Evolutionary conservation across 2,329 filamentous ascomycete species (phyloP).

Genomic region (Leptographium lundbergii): DNA sequence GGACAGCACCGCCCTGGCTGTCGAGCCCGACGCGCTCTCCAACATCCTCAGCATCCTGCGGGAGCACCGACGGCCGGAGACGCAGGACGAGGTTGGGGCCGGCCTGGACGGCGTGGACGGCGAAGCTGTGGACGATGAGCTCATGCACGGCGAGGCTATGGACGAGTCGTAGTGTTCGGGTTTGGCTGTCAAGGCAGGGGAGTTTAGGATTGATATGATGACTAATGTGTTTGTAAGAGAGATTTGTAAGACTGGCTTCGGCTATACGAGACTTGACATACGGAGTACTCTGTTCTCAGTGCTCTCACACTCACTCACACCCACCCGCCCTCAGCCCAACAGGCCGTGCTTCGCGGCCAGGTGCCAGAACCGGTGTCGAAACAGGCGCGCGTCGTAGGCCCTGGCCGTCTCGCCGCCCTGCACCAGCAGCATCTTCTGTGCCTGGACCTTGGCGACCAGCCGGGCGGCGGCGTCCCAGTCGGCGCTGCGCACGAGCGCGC

Average conservation of each 20-base stretch:
- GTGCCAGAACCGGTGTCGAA: slow-evolving; percentile 38
- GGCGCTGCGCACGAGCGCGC: slow-evolving; percentile 13
- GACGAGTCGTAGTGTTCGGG: slow-evolving; percentile 14
- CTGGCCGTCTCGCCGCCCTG: neutral
- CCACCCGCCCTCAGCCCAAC: slow-evolving; percentile 12
- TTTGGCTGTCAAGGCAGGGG: neutral
- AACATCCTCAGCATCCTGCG: slow-evolving; percentile 12
- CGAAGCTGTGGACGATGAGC: slow-evolving; percentile 18
- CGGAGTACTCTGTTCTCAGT: too few relatives aligned
- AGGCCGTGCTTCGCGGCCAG: slow-evolving; percentile 28
- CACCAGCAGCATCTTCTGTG: slow-evolving; percentile 10
- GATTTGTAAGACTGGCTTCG: too few relatives aligned
- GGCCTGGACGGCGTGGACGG: neutral
- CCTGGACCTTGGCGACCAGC: slow-evolving; percentile 16
- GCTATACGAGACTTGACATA: too few relatives aligned
- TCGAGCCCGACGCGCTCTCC: slow-evolving; percentile 23
- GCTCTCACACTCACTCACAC: too few relatives aligned
- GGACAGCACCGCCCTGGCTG: slow-evolving; percentile 33
- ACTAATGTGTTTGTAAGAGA: neutral
- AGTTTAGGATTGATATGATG: neutral
- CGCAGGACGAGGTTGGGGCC: too few relatives aligned
- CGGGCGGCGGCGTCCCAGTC: slow-evolving; percentile 13
- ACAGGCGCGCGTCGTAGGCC: slow-evolving; percentile 20
- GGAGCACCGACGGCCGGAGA: slow-evolving; percentile 3
- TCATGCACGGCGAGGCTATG: slow-evolving; percentile 13